Conservation (phyloP, 352 stramenopile species). For the Phytophthora pini region DNA sequence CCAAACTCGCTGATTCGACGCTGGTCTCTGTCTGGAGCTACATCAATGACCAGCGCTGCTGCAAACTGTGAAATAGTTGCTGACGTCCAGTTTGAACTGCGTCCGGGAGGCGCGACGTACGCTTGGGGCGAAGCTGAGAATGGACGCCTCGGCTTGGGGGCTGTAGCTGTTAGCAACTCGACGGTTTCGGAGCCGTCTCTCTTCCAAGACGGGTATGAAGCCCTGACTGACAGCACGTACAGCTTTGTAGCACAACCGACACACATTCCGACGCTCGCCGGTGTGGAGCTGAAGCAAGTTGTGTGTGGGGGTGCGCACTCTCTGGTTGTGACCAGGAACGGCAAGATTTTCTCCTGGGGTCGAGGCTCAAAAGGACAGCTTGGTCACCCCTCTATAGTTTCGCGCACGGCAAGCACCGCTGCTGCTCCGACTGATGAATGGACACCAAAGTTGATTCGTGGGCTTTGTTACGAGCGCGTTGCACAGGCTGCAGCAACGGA, state of each 20-base stretch:
- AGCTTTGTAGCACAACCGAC: slow-evolving; percentile 56
- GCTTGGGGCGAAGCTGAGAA: slow-evolving; percentile 72
- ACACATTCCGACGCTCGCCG: slow-evolving; percentile 48
- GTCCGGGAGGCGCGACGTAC: slow-evolving; percentile 59
- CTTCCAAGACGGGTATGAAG: slow-evolving; percentile 75
- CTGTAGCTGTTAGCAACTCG: slow-evolving; percentile 9
- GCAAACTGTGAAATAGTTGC: slow-evolving; percentile 50
- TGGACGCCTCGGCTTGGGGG: slow-evolving; percentile 61
- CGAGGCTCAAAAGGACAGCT: slow-evolving; percentile 56
- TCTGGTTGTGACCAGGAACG: slow-evolving; percentile 53
- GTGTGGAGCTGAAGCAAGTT: slow-evolving; percentile 58
- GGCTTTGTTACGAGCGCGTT: slow-evolving; percentile 60
- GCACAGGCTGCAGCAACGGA: slow-evolving; percentile 62
- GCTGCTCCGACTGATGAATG: slow-evolving; percentile 41
- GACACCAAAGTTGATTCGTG: slow-evolving; percentile 47
- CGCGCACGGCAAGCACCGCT: background rate
- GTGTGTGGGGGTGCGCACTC: slow-evolving; percentile 59
- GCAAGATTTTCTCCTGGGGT: slow-evolving; percentile 71
- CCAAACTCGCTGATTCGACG: slow-evolving; percentile 6
- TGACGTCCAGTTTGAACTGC: slow-evolving; percentile 55
- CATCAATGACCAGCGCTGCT: slow-evolving; percentile 13
- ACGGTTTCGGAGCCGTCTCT: slow-evolving; percentile 8
- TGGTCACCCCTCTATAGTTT: slow-evolving; percentile 24
- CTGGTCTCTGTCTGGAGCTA: slow-evolving; percentile 17
- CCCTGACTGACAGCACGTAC: slow-evolving; percentile 71